phyloP scores from a whole-genome alignment of 2,329 filamentous ascomycete species.

The Aspergillus sp. region DNA sequence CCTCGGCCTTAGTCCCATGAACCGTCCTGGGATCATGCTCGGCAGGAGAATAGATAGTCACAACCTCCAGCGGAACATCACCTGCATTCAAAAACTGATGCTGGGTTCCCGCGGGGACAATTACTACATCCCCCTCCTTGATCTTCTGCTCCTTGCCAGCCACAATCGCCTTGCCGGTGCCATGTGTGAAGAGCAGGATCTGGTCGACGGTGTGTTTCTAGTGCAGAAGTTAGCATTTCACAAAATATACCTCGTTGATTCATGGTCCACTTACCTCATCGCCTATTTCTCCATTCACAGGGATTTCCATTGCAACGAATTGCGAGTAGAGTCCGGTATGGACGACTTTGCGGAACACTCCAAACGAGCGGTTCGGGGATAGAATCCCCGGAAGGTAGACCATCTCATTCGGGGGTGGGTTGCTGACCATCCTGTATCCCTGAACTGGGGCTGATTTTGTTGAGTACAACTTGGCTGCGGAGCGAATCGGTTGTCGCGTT shows the following conservation, averaged over 20 bases:
- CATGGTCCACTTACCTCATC: conserved; percentile 52
- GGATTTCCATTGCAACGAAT: conserved; percentile 65
- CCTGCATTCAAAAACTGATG: conserved; percentile 66
- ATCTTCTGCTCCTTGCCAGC: conserved; percentile 58
- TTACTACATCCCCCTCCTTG: conserved; percentile 57
- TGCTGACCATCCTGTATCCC: conserved; percentile 17
- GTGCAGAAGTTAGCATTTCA: not conserved
- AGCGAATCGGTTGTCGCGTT: not conserved
- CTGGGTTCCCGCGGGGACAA: conserved; percentile 65
- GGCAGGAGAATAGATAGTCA: conserved; percentile 63
- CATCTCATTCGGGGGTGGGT: conserved; percentile 55
- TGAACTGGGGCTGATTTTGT: not conserved
- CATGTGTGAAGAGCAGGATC: conserved; percentile 63
- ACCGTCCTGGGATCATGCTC: conserved; percentile 61
- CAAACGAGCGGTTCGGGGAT: conserved; percentile 57
- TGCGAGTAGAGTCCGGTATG: conserved; percentile 65
- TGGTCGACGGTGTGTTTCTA: conserved; percentile 61
- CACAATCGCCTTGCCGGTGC: conserved; percentile 58
- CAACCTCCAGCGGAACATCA: conserved; percentile 58
- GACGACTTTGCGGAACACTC: conserved; percentile 62
- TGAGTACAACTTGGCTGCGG: not conserved
- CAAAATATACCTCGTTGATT: not conserved
- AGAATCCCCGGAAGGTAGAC: conserved; percentile 60
- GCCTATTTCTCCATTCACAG: conserved; percentile 64
- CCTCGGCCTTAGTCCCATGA: conserved; percentile 63